Base-by-base conservation (phyloP, 2,329 filamentous ascomycete species). In the Scedosporium dehoogii region DNA sequence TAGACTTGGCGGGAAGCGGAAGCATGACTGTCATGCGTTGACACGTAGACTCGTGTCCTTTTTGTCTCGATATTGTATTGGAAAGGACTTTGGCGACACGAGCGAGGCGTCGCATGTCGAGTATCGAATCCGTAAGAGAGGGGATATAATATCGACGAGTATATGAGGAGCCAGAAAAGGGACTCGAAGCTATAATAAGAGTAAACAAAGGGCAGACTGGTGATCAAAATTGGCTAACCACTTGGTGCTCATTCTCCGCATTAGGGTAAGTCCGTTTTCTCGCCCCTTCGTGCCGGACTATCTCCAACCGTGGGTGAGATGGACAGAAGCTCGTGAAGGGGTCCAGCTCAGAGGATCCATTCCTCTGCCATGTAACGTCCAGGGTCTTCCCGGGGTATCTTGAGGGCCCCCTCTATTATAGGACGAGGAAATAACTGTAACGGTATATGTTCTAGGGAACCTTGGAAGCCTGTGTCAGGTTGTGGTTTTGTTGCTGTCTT, bases 341-440 rank as follows among this genome's bases (percentile, higher is more conserved):
- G 44, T 23, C 33, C 58, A 46, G 58, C 16, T 44, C 25, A 55
- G 51, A 14, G 51, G 18, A 27, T 55, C 23, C 12, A 23, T 55
- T 41, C 9, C 27, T 23, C 44, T 60, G 58, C 58, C 59, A 51
- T 60, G 59, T 60, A 60, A 38, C 59, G 44, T 53, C 59, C 59
- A 60, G 59, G 59, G 59, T 60, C 59, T 14, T 60, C 59, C 58
- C 10, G 41, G 25, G 44, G 44, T 21, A 23, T 12, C 25, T 21
- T 9, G 21, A 18, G 18, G 44, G 9, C 44, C 9, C 21, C 44
- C n/a, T 48, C 38, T 46, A n/a, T 48, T 46, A 46, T 21, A n/a
- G 38, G 33, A 12, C 5, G 41, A n/a, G 4, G 21, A 27, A 46
- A 33, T 59, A 25, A 14, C 23, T 10, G 42, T n/a, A 21, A 44